These are phyloP conservation scores for Zea mays DNA, from an alignment of 176 grass and related monocot genomes.

Conservation along the genomic window Zm-B73-REFERENCE-NAM-5.0 NC_050100.1:1112001-1112500, in stretches of 20 bases:
- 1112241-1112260: constrained; percentile 87
- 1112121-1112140: constrained; percentile 51
- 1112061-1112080: neutral
- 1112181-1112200: constrained; percentile 58
- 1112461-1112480: neutral
- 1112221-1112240: constrained; percentile 55
- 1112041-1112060: neutral
- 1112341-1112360: constrained; percentile 6
- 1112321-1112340: constrained; percentile 53
- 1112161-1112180: constrained; percentile 68
- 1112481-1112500: neutral
- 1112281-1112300: constrained; percentile 87
- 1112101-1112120: constrained; percentile 8
- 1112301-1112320: constrained; percentile 97
- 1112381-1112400: neutral
- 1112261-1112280: constrained; percentile 58
- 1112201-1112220: constrained; percentile 51
- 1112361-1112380: neutral
- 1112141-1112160: constrained; percentile 68
- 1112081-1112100: neutral
- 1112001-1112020: neutral
- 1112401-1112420: neutral
- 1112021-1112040: neutral
- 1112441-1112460: neutral
- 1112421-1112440: neutral